Base-by-base conservation (phyloP, 2,329 filamentous ascomycete species). In the Diplodia scrobiculata region DNA sequence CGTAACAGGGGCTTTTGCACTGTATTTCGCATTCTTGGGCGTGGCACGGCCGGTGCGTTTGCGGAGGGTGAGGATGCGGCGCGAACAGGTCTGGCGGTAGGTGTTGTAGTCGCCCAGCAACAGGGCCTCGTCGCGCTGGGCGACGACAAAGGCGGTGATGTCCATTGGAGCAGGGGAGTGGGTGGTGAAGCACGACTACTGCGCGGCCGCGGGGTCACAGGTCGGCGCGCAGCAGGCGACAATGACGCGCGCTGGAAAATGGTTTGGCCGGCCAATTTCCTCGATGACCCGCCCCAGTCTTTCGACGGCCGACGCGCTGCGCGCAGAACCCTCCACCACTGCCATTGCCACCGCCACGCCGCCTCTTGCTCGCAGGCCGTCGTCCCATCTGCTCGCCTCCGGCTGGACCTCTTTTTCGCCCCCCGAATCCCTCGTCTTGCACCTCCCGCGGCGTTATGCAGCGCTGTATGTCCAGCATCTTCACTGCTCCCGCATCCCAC, bases 21-120 rank as follows among this genome's bases (percentile, higher is more conserved):
- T 84, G 78, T 91, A 97, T 81, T 97, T 98, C 72, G 90, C 89
- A 70, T 92, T 89, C 80, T 91, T 94, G 78, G 88, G 90, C 55
- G 91, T 96, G 63, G 90, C 86, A 73, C 92, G 88, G 58, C 90
- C 91, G 65, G 98, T 85, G 81, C 91, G 94, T 83, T 90, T 94
- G 75, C 92, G 89, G 72, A 90, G 84, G 74, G 89, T 92, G 76
- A 91, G 89, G 67, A 99, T 84, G 74, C 91, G 89, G 75, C 91
- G 91, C 70, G 89, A 87, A 60, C 96, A 84, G 76, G 92, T 90
- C 58, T 83, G 83, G 73, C 92, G 89, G 78, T 98, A 98, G 66
- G 89, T 89, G 74, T 87, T 87, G 80, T 97, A 93, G 80, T 97
- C 92, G 71, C 92, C 93, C 70, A 95, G 88, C 34, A 96, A 86